These are phyloP conservation scores for Rhizophagus prolifer DNA, from an alignment of 192 early-diverging fungal genomes.

Conservation along the genomic window DNA sequence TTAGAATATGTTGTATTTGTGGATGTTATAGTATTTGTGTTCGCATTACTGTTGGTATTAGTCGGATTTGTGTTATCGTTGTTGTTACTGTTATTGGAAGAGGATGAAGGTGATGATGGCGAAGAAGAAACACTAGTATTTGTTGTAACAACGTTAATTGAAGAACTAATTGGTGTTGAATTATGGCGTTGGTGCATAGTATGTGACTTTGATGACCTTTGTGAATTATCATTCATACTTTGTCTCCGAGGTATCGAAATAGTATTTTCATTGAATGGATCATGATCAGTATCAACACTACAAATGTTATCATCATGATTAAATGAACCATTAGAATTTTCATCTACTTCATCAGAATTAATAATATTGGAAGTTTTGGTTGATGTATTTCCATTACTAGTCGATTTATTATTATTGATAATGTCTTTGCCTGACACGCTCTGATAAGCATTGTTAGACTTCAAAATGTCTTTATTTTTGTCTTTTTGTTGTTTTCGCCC, in stretches of 20 bases:
- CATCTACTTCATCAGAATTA: background rate
- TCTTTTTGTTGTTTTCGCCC: background rate
- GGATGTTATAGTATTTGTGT: background rate
- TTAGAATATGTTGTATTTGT: background rate
- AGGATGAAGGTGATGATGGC: background rate
- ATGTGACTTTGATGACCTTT: conserved; percentile 8
- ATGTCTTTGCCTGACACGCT: conserved; percentile 1
- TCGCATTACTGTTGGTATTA: background rate
- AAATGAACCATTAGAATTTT: background rate
- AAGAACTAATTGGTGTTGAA: conserved; percentile 7
- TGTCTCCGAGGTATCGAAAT: background rate
- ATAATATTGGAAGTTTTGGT: background rate
- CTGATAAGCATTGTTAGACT: background rate
- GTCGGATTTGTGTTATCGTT: background rate
- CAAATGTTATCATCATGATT: background rate
- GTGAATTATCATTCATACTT: conserved; percentile 14
- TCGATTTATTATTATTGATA: background rate
- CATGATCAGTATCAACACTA: background rate
- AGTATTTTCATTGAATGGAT: background rate
- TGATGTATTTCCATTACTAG: background rate
- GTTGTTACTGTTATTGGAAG: background rate
- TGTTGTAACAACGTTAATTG: conserved; percentile 1
- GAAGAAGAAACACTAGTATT: background rate
- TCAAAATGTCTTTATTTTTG: conserved; percentile 28
- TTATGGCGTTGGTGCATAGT: background rate